Evolutionary conservation across 129 eudicot genomes (phyloP).

Genomic region (Oenanthe sinensis): DNA sequence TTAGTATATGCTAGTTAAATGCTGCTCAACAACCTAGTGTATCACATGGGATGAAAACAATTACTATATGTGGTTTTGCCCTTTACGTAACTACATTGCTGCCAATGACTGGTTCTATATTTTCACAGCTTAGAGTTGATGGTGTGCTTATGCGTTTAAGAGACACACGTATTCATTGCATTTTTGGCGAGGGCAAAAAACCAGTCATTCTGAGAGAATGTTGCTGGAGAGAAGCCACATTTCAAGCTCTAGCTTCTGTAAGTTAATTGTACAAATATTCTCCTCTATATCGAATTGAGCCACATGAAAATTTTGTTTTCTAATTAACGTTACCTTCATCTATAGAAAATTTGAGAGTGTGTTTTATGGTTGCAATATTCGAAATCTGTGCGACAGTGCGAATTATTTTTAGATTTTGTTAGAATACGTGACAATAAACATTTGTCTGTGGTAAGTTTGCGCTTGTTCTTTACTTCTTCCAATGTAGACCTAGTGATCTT

Average conservation of each 20-base stretch:
- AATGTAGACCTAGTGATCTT: not conserved
- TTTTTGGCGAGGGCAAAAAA: constrained; percentile 33
- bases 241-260: constrained; percentile 73
- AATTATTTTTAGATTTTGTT: not conserved
- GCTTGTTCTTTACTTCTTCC: not conserved
- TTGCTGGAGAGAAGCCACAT: constrained; percentile 93
- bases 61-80: not conserved
- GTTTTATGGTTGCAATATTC: not conserved
- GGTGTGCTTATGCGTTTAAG: constrained; percentile 95
- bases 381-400: too few relatives aligned
- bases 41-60: not conserved
- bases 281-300: not conserved
- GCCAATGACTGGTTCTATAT: constrained; percentile 8
- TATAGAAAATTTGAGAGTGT: not conserved
- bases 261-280: constrained; percentile 12
- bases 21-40: not conserved
- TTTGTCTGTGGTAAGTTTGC: not conserved
- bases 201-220: constrained; percentile 66
- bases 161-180: constrained; percentile 77
- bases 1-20: not conserved
- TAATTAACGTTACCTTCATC: not conserved
- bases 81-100: not conserved
- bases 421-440: not conserved
- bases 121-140: constrained; percentile 91
- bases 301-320: not conserved